phyloP scores from a whole-genome alignment of 345 rosid genomes.

The Abelmoschus esculentus region DNA sequence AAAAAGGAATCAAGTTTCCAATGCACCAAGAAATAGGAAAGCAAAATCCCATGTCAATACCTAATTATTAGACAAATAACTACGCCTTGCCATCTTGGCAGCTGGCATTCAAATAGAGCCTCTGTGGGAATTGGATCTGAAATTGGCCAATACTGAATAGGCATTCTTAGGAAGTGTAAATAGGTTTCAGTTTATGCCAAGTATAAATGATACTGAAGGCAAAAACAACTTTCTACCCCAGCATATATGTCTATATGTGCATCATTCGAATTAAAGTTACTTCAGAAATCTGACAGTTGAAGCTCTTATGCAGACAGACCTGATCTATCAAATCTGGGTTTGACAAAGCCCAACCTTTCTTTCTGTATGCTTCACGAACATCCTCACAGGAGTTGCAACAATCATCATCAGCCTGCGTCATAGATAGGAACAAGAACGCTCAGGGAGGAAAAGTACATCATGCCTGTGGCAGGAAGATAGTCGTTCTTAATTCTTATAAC shows the following conservation, averaged over 20 bases:
- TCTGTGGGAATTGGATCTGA: too few relatives aligned
- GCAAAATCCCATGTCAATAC: too few relatives aligned
- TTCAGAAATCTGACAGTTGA: background rate
- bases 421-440: background rate
- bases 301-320: slow-evolving; percentile 35
- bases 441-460: background rate
- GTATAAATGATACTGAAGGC: too few relatives aligned
- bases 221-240: too few relatives aligned
- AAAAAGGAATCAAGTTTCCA: too few relatives aligned
- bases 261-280: background rate
- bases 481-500: background rate
- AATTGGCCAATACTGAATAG: too few relatives aligned
- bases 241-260: background rate
- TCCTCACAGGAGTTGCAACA: slow-evolving; percentile 87
- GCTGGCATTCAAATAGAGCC: too few relatives aligned
- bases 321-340: slow-evolving; percentile 72
- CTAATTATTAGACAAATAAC: too few relatives aligned
- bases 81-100: too few relatives aligned
- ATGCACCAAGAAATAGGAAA: too few relatives aligned
- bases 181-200: too few relatives aligned
- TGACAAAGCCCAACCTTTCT: slow-evolving; percentile 61
- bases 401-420: slow-evolving; percentile 58
- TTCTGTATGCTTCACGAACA: slow-evolving; percentile 8
- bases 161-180: too few relatives aligned
- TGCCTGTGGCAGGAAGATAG: background rate